These are phyloP conservation scores for Darksidea phi DNA, from an alignment of 495 filamentous ascomycete species.

Conservation along the genomic window DNA sequence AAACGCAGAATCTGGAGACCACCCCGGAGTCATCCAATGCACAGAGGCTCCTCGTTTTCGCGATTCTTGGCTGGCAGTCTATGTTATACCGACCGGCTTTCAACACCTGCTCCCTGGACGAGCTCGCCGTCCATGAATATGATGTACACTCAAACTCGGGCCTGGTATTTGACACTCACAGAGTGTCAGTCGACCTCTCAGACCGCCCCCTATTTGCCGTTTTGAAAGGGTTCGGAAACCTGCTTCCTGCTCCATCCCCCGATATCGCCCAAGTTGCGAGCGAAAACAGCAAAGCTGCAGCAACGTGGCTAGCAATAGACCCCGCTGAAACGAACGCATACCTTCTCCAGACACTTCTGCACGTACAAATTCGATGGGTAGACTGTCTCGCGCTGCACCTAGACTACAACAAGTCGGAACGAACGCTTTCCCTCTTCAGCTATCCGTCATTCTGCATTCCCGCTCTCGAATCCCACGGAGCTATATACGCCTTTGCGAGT, in stretches of 20 bases:
- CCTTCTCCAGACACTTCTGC: not conserved
- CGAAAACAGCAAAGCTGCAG: slow-evolving; percentile 3
- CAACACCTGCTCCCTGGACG: slow-evolving; percentile 7
- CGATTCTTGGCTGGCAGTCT: slow-evolving; percentile 1
- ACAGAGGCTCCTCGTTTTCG: slow-evolving; percentile 9
- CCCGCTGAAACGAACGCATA: not conserved
- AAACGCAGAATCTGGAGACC: slow-evolving; percentile 7
- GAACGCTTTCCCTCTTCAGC: not conserved
- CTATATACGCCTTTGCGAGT: no score
- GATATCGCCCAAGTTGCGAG: not conserved
- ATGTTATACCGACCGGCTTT: slow-evolving; percentile 3
- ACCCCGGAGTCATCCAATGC: not conserved
- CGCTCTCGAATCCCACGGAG: no score
- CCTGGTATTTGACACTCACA: slow-evolving; percentile 7
- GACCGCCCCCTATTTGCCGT: not conserved
- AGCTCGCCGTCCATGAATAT: slow-evolving; percentile 1
- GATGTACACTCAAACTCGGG: not conserved
- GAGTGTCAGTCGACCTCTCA: not conserved
- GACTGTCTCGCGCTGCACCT: not conserved
- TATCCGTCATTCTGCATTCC: no score
- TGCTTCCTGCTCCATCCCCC: not conserved
- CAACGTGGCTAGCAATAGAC: not conserved
- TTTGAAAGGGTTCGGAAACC: slow-evolving; percentile 6
- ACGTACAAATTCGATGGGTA: not conserved
- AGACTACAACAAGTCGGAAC: not conserved